These are phyloP conservation scores for Calocera cornea DNA, from an alignment of 768 basidiomycete species.

Conservation along the genomic window DNA sequence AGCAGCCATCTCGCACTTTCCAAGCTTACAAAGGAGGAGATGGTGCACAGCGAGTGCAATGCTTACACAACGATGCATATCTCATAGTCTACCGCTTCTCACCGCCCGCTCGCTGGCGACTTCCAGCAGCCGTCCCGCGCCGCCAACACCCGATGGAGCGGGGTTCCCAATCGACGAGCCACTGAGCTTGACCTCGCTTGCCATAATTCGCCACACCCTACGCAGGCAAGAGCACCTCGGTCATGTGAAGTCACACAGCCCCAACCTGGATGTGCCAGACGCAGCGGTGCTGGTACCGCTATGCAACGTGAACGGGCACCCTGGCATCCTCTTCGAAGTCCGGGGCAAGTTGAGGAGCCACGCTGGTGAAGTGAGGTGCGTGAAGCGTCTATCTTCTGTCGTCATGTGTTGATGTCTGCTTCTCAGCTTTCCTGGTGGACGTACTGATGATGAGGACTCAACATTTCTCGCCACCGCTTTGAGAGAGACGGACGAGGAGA, in stretches of 20 bases:
- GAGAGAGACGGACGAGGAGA: conserved; percentile 62
- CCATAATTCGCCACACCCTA: background rate
- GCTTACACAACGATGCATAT: background rate
- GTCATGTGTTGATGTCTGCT: background rate
- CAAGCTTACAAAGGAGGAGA: background rate
- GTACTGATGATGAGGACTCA: conserved; percentile 46
- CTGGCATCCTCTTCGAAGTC: conserved; percentile 60
- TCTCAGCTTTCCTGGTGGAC: conserved; percentile 60
- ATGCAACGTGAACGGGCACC: conserved; percentile 54
- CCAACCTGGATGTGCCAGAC: background rate
- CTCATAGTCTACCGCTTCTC: background rate
- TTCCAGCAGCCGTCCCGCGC: background rate
- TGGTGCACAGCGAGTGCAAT: background rate
- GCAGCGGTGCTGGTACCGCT: conserved; percentile 67
- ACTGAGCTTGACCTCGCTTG: background rate
- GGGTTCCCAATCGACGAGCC: no score
- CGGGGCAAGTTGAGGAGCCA: conserved; percentile 52
- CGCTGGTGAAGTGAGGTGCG: conserved; percentile 72
- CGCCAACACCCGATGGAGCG: background rate
- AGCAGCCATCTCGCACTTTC: background rate
- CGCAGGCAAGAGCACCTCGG: background rate
- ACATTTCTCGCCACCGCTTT: conserved; percentile 47
- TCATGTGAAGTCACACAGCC: background rate
- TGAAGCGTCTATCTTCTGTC: background rate
- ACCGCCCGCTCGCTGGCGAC: background rate